Conservation (phyloP, 306 rosid genomes). For the Sophora flavescens region DNA sequence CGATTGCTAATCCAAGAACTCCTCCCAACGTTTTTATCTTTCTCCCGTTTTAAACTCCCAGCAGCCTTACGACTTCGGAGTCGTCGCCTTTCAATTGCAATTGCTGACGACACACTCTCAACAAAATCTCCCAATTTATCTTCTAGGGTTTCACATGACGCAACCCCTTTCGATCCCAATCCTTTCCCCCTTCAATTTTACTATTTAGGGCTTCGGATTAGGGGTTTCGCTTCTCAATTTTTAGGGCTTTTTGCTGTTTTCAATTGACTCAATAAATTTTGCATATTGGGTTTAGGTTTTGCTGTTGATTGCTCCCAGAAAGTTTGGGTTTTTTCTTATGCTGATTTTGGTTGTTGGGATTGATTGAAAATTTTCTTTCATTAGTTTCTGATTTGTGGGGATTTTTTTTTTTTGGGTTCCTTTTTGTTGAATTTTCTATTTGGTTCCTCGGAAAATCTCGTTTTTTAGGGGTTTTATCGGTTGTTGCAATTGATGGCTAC, state of each 20-base stretch:
- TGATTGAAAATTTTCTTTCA: background rate
- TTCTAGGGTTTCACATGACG: slow-evolving; percentile 60
- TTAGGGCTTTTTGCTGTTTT: slow-evolving; percentile 41
- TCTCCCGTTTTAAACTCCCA: slow-evolving; percentile 4
- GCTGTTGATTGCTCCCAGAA: background rate
- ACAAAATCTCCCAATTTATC: slow-evolving; percentile 42
- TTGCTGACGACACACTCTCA: slow-evolving; percentile 49
- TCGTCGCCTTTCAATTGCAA: slow-evolving; percentile 36
- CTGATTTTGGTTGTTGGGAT: slow-evolving; percentile 9
- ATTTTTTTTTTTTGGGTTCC: background rate
- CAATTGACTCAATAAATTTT: slow-evolving; percentile 34
- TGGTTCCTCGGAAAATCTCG: slow-evolving; percentile 6
- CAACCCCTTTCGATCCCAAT: slow-evolving; percentile 42
- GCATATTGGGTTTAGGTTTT: slow-evolving; percentile 36
- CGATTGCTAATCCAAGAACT: too few relatives aligned
- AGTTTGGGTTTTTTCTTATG: slow-evolving; percentile 1
- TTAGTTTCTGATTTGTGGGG: background rate
- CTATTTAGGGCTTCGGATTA: slow-evolving; percentile 40
- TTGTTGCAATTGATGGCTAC: slow-evolving; percentile 59
- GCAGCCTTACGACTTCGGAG: background rate
- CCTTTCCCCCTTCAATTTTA: slow-evolving; percentile 30
- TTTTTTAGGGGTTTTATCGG: slow-evolving; percentile 49
- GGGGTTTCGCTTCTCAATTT: slow-evolving; percentile 26
- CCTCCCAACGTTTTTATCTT: background rate
- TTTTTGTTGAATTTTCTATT: background rate